phyloP scores from a whole-genome alignment of 2,329 filamentous ascomycete genomes.

The Chaetomium strumarium region DNA sequence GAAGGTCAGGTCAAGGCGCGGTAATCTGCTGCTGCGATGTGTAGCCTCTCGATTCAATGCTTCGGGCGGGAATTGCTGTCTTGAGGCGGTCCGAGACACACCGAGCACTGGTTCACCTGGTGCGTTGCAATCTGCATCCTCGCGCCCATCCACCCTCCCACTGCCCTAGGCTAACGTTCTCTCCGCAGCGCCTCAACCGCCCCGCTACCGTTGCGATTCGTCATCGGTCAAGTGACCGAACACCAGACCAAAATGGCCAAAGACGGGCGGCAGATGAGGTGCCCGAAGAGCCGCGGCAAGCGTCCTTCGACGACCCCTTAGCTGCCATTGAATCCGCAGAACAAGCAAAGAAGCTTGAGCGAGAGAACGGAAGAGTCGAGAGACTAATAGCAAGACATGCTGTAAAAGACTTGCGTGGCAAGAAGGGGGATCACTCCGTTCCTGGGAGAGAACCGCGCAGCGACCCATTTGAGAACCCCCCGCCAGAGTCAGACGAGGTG shows the following conservation, averaged over 20 bases:
- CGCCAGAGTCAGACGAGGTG: not conserved
- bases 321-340: not conserved
- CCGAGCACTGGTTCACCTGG: slow-evolving; percentile 3
- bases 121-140: not conserved
- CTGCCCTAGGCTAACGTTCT: not conserved
- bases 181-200: slow-evolving; percentile 3
- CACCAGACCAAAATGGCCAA: not conserved
- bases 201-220: not conserved
- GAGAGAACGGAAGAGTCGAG: not conserved
- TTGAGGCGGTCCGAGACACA: slow-evolving; percentile 16
- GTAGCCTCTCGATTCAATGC: slow-evolving; percentile 21
- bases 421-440: not conserved
- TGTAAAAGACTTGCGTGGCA: no score
- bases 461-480: not conserved
- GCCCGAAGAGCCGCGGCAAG: not conserved
- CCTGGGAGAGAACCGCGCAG: not conserved
- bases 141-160: no score
- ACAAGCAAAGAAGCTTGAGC: not conserved
- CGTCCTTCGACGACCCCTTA: not conserved
- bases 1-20: no score
- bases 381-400: no score
- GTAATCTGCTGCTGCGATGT: slow-evolving; percentile 21
- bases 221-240: not conserved
- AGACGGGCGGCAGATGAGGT: not conserved
- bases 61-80: slow-evolving; percentile 22